A percentile compares a stretch with the other conserved stretches of the same genome.
Evolutionary conservation across 169 alveolate species (phyloP).

Genomic region (Plasmodium vinckei): DNA sequence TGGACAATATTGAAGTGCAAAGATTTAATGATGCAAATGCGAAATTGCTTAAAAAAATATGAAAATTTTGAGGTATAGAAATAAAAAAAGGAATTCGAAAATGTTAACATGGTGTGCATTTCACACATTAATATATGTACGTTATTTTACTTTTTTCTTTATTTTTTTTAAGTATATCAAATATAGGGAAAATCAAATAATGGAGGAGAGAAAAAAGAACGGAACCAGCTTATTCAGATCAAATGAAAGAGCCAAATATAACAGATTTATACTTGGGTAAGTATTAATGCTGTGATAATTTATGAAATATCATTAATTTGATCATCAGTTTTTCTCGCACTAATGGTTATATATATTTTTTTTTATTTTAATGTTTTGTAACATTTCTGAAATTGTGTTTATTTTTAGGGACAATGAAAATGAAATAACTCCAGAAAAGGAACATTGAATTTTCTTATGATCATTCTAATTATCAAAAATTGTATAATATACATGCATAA

Average conservation of each 20-base stretch:
- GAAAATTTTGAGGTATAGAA: constrained; percentile 66
- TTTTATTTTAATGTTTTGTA: not conserved
- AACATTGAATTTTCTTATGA: constrained; percentile 9
- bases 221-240: constrained; percentile 68
- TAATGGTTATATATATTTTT: constrained; percentile 2
- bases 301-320: not conserved
- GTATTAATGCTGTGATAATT: no score
- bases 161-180: constrained; percentile 57
- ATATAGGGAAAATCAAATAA: constrained; percentile 57
- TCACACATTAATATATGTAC: not conserved
- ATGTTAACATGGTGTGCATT: not conserved
- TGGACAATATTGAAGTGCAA: constrained; percentile 76
- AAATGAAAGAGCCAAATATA: constrained; percentile 73
- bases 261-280: constrained; percentile 59
- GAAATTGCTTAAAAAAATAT: constrained; percentile 58
- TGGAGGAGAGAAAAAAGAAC: constrained; percentile 58
- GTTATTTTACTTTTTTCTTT: not conserved
- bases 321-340: not conserved
- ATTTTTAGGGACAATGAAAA: constrained; percentile 51
- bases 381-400: not conserved
- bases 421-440: constrained; percentile 64
- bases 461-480: not conserved
- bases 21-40: constrained; percentile 65
- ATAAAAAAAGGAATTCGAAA: not conserved
- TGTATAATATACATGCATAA: not conserved